Percentiles rank a stretch among this genome's conserved stretches.
Conservation (phyloP, 257 asterid species). For the Penstemon eatonii region DNA sequence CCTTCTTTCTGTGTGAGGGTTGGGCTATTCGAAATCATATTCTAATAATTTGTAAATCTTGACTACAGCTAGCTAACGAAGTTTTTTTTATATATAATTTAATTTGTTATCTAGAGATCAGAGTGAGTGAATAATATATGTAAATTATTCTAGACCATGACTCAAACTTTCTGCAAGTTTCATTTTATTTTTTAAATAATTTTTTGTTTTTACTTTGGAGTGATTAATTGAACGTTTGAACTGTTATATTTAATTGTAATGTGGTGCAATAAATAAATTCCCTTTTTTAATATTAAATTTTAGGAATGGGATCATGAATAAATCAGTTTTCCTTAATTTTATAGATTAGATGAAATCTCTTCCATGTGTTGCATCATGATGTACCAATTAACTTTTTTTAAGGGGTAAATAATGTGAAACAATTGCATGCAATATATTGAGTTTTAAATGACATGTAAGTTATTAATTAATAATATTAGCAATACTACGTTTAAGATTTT, state of each 20-base stretch:
- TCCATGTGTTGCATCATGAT: too few species aligned
- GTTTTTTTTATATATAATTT: slow-evolving; percentile 19
- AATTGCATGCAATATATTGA: too few species aligned
- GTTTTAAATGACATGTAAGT: too few species aligned
- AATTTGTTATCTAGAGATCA: slow-evolving; percentile 12
- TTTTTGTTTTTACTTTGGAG: not conserved
- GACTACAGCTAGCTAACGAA: slow-evolving; percentile 31
- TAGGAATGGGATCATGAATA: too few species aligned
- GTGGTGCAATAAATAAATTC: too few species aligned
- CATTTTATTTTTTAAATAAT: not conserved
- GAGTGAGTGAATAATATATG: not conserved
- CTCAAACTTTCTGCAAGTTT: not conserved
- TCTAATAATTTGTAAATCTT: slow-evolving; percentile 34
- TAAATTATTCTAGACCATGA: not conserved
- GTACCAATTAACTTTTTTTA: too few species aligned
- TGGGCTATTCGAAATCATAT: slow-evolving; percentile 29
- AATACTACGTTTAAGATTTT: too few species aligned
- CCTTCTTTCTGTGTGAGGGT: not conserved
- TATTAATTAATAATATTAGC: too few species aligned
- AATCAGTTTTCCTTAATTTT: not conserved
- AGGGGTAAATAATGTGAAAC: too few species aligned
- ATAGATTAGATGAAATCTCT: too few species aligned
- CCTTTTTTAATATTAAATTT: too few species aligned
- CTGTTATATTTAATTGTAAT: too few species aligned
- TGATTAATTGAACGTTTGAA: slow-evolving; percentile 17